A percentile compares a stretch with the other conserved stretches of the same genome.
Conservation (phyloP, 495 filamentous ascomycete species). For the Aspergillus conjunctus region DNA sequence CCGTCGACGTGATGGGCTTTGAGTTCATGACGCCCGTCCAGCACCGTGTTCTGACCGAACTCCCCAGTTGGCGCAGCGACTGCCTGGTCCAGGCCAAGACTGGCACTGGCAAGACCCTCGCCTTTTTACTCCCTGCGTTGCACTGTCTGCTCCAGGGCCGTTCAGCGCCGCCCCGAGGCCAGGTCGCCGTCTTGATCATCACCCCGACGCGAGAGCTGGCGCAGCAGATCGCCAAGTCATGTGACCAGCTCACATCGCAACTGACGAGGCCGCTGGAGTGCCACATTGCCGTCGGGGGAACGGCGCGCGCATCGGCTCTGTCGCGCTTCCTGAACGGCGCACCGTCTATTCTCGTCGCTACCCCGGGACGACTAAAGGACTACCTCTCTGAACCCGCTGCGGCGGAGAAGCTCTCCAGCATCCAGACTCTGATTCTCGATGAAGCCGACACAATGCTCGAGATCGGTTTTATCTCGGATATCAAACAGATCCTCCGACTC, state of each 20-base stretch:
- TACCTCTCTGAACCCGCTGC: conserved; percentile 54
- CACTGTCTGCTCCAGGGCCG: conserved; percentile 59
- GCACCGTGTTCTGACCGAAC: conserved; percentile 52
- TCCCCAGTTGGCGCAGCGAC: conserved; percentile 54
- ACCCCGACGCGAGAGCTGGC: conserved; percentile 68
- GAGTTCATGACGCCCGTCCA: conserved; percentile 59
- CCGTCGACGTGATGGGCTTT: conserved; percentile 48
- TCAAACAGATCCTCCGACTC: conserved; percentile 58
- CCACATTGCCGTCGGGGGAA: conserved; percentile 57
- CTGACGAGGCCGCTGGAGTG: conserved; percentile 44
- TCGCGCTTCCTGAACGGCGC: conserved; percentile 50
- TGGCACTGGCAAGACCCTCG: conserved; percentile 83
- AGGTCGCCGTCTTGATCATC: conserved; percentile 63
- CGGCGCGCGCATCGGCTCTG: conserved; percentile 47
- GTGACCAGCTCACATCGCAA: conserved; percentile 51
- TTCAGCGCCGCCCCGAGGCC: conserved; percentile 36
- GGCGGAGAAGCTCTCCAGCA: conserved; percentile 44
- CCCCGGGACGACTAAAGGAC: conserved; percentile 65
- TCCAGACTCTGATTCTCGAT: conserved; percentile 64
- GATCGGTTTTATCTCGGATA: conserved; percentile 57
- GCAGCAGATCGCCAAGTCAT: conserved; percentile 66
- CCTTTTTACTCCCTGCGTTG: conserved; percentile 74
- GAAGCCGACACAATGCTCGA: conserved; percentile 72
- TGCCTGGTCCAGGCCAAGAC: conserved; percentile 77
- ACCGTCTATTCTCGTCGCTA: conserved; percentile 61